Base-by-base conservation (phyloP, 2,329 filamentous ascomycete species). In the Verticillium albo-atrum region DNA sequence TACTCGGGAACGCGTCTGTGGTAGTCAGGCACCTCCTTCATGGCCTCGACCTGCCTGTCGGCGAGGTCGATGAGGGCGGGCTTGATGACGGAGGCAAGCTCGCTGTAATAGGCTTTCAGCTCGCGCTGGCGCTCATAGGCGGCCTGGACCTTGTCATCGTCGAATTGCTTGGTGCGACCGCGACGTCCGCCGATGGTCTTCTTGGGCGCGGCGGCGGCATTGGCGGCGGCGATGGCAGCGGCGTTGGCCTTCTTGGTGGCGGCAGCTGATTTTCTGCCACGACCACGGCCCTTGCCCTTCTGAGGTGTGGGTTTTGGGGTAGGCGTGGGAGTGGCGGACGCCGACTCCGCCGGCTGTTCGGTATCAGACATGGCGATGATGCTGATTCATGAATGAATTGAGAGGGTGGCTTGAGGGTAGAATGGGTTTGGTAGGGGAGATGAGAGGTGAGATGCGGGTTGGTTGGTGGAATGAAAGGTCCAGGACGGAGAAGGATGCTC, bases 31-130 rank as follows among this genome's bases (percentile, higher is more conserved):
- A 85, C 78, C 55, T 80, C 75, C 62, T 85, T 77, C 60, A 90
- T 73, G 60, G 81, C 78, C 55, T 85, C 82, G 60, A 88, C 73
- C 56, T 77, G 82, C 34, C 85, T 80, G 57, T 85, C 82, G 20
- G 86, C 86, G 23, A 91, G 77, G 68, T 90, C 87, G 60, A 86
- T 84, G 15, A 90, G 76, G 10, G 86, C 80, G 17, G 84, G 83
- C 71, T 89, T 90, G 66, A 89, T 73, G 30, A 82, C 79, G 65
- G 84, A 82, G 60, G 85, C 81, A 56, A 91, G 82, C 60, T 81
- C 77, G n/a, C 84, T 80, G 71, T 85, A 91, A 26, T 79, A 79
- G 59, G 85, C 84, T 71, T 88, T 88, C 66, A 91, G 77, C 65
- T 89, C 82, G 64, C 88, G 80, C 69, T 88, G 84, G 58, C 89